Evolutionary conservation across 306 rosid genomes (phyloP), one percentile per base, ranked within the genome.

Genomic region (Dalbergia cochinchinensis): DNA sequence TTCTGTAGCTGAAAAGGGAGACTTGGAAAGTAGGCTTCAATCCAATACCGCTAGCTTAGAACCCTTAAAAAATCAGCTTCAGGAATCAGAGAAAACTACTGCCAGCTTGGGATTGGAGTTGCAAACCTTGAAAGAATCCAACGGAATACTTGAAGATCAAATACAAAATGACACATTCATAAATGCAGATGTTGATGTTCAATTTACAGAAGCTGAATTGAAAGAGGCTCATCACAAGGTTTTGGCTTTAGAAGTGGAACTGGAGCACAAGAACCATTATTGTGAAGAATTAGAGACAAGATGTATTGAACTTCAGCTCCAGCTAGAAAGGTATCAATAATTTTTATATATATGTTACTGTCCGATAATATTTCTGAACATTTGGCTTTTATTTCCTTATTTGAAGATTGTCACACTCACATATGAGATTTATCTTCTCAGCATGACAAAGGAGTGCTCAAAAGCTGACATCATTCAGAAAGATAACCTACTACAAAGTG

Each of bases 241-340:
- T 69, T 84, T 87, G 50, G 77, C 89, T 73, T 83, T 91, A 57
- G 97, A 92, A 87, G 91, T 86, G 61, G 93, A 94, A 76, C 76
- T 90, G 51, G 92, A 86, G 80, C 83, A 82, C 72, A 92, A 86
- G 80, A 83, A 81, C 44, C 87, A 73, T 59, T 74, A 69, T 67
- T 92, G 90, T 78, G 97, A 87, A 85, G 95, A 92, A 78, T 72
- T 92, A 82, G 97, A 92, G 79, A 86, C 92, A 54, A 86, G 86
- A 81, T 87, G 90, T 69, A 82, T 90, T 85, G 99, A 94, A 82
- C 82, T 88, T 58, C 97, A 90, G 79, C 97, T 91, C 79, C 97
- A 84, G 85, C 87, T 91, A 60, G 90, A 86, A 88, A 91, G 98
- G 98, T 94, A 82, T 68, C 61, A 26, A 1, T 80, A 6, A 53